Evolutionary conservation across 306 rosid genomes (phyloP).

Genomic region (Spatholobus suberectus): DNA sequence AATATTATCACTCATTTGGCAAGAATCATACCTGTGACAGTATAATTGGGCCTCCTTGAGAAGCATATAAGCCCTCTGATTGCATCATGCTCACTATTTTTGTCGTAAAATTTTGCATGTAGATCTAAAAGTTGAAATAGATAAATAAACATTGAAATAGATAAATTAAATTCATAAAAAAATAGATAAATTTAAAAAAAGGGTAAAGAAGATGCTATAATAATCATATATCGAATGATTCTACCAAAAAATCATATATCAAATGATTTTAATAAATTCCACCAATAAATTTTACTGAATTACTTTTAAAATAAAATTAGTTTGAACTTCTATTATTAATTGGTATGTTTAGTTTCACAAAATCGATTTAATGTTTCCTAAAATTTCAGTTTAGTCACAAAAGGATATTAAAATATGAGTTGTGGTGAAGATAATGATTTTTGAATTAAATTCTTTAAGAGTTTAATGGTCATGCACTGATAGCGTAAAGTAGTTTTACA

Average conservation of each 20-base stretch:
- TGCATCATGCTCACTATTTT: conserved; percentile 71
- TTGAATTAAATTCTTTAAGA: no score
- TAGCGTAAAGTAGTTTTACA: no score
- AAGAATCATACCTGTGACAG: conserved; percentile 49
- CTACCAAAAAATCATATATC: neutral
- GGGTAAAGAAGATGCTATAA: neutral
- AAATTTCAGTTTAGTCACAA: no score
- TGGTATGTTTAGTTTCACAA: neutral
- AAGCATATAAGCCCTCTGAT: conserved; percentile 63
- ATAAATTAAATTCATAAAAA: no score
- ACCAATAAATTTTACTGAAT: neutral
- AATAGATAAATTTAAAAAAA: no score
- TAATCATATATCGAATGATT: neutral
- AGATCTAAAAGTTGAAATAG: conserved; percentile 35
- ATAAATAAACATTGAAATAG: neutral
- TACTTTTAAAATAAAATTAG: neutral
- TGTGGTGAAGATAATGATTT: neutral
- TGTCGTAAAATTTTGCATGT: conserved; percentile 77
- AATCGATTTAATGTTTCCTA: no score
- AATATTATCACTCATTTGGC: neutral
- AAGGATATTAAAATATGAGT: no score
- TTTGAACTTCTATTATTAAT: neutral
- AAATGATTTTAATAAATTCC: neutral
- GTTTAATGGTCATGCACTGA: no score
- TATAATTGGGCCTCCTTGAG: conserved; percentile 81